Evolutionary conservation across 2,329 filamentous ascomycete genomes (phyloP).

Genomic region (Talaromyces rugulosus): DNA sequence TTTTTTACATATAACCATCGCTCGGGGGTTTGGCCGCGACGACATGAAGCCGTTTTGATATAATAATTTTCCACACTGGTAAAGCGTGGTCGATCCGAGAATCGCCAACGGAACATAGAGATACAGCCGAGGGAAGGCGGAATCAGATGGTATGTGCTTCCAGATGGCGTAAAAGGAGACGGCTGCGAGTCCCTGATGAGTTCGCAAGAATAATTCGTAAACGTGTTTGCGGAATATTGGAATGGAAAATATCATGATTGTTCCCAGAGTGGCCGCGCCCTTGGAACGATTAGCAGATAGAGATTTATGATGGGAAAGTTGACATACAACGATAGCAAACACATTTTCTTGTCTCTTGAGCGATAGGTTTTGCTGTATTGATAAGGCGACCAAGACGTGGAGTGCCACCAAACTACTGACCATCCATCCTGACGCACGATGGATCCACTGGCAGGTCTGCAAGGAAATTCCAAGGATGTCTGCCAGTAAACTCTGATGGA

Average conservation of each 20-base stretch:
- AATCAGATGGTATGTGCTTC: neutral
- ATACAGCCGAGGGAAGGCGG: neutral
- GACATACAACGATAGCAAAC: neutral
- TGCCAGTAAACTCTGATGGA: slow-evolving; percentile 18
- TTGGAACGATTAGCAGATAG: slow-evolving; percentile 13
- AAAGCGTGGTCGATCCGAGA: neutral
- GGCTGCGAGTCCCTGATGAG: neutral
- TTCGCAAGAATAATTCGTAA: neutral
- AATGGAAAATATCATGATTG: slow-evolving; percentile 13
- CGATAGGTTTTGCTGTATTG: neutral
- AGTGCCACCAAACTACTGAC: slow-evolving; percentile 15
- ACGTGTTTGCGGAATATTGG: neutral
- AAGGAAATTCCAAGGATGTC: slow-evolving; percentile 18
- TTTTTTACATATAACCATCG: slow-evolving; percentile 15
- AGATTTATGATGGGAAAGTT: neutral
- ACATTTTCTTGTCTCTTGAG: neutral
- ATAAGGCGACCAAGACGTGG: slow-evolving; percentile 7
- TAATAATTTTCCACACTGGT: neutral
- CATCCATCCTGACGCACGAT: slow-evolving; percentile 20
- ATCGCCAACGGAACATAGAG: neutral
- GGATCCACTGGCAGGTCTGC: slow-evolving; percentile 15
- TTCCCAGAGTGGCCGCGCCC: slow-evolving; percentile 14
- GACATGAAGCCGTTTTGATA: slow-evolving; percentile 5
- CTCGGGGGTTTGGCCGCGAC: slow-evolving; percentile 16
- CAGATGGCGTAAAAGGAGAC: neutral